Percentiles rank a stretch among this genome's conserved stretches.
Conservation (phyloP, 805 yeast species). For the Wickerhamomyces silvicola region DNA sequence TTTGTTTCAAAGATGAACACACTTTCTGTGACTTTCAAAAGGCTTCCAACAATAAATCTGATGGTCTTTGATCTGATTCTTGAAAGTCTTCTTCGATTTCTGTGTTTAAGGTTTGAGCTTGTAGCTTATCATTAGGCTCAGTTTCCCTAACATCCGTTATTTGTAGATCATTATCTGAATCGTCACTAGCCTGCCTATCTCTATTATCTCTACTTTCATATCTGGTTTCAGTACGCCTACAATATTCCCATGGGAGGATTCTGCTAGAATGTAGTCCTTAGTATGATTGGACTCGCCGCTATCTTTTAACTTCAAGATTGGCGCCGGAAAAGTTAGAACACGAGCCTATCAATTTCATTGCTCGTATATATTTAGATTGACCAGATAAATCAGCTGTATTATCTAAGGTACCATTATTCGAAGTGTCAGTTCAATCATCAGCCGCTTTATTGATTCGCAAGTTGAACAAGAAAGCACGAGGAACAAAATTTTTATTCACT, state of each 20-base stretch:
- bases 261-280: too few relatives aligned
- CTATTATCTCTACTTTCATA: too few relatives aligned
- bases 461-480: slow-evolving; percentile 4
- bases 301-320: too few relatives aligned
- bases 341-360: too few relatives aligned
- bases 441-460: background rate
- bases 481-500: slow-evolving; percentile 2
- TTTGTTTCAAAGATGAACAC: too few relatives aligned
- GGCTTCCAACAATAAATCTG: slow-evolving; percentile 29
- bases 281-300: too few relatives aligned
- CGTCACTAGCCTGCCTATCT: background rate
- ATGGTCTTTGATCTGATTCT: slow-evolving; percentile 13
- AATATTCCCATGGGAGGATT: too few relatives aligned
- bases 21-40: slow-evolving; percentile 28
- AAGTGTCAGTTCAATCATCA: background rate
- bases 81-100: too few relatives aligned
- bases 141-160: slow-evolving; percentile 31
- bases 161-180: slow-evolving; percentile 24
- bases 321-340: too few relatives aligned
- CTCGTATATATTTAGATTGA: too few relatives aligned
- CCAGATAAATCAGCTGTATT: background rate
- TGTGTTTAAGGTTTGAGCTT: too few relatives aligned
- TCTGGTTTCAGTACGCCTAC: background rate
- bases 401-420: background rate
- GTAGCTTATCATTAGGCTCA: too few relatives aligned